A percentile compares a stretch with the other conserved stretches of the same genome.
These are phyloP conservation scores for Nicotiana tabacum DNA, from an alignment of 257 asterid genomes.

Conservation along the genomic window DNA sequence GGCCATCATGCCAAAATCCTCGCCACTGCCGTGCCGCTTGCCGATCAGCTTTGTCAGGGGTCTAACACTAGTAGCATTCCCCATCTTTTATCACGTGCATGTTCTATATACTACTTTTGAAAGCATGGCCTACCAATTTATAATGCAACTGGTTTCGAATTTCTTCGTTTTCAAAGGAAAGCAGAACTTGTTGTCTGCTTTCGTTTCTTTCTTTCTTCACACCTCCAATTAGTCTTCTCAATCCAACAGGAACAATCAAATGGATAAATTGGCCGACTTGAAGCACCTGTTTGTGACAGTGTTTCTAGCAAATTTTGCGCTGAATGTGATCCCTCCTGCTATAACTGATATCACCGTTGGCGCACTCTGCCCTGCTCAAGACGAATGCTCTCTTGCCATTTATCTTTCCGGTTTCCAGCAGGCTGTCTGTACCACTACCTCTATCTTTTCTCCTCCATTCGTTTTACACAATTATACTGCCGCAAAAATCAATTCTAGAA, in stretches of 20 bases:
- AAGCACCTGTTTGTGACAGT: conserved; percentile 41
- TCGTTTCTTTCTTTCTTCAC: neutral
- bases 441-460: neutral
- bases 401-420: conserved; percentile 52
- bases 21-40: too few species aligned
- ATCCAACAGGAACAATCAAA: neutral
- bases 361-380: conserved; percentile 53
- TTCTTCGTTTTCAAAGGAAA: neutral
- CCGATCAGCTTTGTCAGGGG: too few species aligned
- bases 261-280: conserved; percentile 29
- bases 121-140: neutral
- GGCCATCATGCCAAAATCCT: too few species aligned
- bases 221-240: neutral
- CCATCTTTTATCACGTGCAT: too few species aligned
- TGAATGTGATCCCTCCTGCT: conserved; percentile 38
- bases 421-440: conserved; percentile 28
- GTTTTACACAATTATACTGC: neutral
- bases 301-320: conserved; percentile 36
- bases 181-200: neutral
- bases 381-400: conserved; percentile 57
- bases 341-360: conserved; percentile 44
- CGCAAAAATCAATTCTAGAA: too few species aligned
- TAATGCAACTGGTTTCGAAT: neutral
- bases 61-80: too few species aligned
- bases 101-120: too few species aligned